phyloP scores from a whole-genome alignment of 2,329 filamentous ascomycete genomes.

The Cryphonectria carpinicola region DNA sequence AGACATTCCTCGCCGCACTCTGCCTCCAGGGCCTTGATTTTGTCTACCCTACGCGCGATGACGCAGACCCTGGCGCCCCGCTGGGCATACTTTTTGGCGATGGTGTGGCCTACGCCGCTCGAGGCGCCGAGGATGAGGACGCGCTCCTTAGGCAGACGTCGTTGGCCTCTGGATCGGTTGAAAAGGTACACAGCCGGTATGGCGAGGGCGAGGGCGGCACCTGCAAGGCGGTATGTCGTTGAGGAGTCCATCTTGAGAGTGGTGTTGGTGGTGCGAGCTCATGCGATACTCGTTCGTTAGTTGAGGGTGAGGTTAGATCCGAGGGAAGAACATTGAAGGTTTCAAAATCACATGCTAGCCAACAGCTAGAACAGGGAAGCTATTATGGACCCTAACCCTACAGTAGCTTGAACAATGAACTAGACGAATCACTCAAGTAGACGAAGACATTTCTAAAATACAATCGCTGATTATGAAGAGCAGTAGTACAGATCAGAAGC shows the following conservation, averaged over 20 bases:
- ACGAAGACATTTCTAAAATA: too few relatives aligned
- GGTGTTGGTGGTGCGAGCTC: neutral
- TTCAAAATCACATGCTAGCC: neutral
- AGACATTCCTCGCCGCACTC: conserved; percentile 37
- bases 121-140: conserved; percentile 41
- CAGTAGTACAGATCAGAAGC: too few relatives aligned
- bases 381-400: neutral
- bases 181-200: conserved; percentile 10
- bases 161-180: conserved; percentile 9
- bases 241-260: conserved; percentile 1
- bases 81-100: conserved; percentile 36
- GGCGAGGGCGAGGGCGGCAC: conserved; percentile 18
- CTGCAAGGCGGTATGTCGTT: conserved; percentile 1
- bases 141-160: conserved; percentile 32
- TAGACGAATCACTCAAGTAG: too few relatives aligned
- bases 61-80: conserved; percentile 38
- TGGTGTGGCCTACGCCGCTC: conserved; percentile 38
- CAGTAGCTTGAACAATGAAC: neutral
- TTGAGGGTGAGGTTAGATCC: too few relatives aligned
- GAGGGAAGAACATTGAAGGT: too few relatives aligned
- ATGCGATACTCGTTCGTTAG: neutral
- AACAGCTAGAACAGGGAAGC: neutral
- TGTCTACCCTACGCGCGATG: conserved; percentile 37
- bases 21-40: conserved; percentile 32
- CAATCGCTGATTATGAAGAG: too few relatives aligned